These are phyloP conservation scores for Artemisia argyi DNA, from an alignment of 129 eudicot species.

Conservation along the genomic window DNA sequence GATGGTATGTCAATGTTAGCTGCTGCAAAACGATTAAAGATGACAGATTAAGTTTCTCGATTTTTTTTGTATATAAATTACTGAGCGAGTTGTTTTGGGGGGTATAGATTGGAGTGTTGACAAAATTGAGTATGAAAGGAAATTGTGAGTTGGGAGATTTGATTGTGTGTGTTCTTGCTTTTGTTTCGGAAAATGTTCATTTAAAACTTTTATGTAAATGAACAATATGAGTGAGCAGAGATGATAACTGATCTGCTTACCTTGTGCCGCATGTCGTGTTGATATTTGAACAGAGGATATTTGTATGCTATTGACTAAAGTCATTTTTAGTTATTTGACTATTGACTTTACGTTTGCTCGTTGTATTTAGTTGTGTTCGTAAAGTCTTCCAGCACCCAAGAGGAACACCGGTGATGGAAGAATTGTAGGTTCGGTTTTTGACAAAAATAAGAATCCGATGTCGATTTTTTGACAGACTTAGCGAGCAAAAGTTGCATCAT, in stretches of 20 bases:
- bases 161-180: constrained; percentile 12
- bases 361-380: no score
- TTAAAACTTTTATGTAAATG: constrained; percentile 13
- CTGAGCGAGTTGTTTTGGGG: constrained; percentile 22
- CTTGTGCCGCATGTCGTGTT: neutral
- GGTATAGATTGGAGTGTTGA: constrained; percentile 34
- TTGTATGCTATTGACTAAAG: no score
- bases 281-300: no score
- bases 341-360: neutral
- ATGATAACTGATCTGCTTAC: constrained; percentile 5
- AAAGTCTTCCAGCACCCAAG: no score
- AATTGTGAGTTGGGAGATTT: constrained; percentile 24
- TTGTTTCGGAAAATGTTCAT: constrained; percentile 17
- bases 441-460: no score
- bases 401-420: no score
- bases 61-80: constrained; percentile 18
- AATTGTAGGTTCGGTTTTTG: no score
- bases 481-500: no score
- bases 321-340: neutral
- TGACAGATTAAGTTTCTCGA: neutral
- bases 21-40: neutral
- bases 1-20: neutral
- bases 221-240: neutral
- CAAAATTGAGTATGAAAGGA: constrained; percentile 32
- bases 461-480: no score